These are phyloP conservation scores for Verbascum thapsus DNA, from an alignment of 257 asterid genomes.

Conservation along the genomic window DNA sequence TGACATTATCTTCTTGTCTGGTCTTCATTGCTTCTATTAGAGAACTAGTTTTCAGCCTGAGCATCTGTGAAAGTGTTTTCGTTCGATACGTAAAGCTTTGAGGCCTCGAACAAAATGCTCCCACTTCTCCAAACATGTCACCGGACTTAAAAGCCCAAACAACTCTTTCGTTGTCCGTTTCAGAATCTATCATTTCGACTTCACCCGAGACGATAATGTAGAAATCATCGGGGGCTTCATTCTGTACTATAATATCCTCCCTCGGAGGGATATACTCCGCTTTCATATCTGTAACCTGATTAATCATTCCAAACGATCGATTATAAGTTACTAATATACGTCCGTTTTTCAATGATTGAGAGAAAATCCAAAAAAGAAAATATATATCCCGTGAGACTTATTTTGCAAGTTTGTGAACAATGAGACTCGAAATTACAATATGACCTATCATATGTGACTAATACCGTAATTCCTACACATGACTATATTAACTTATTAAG, in stretches of 20 bases:
- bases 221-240: slow-evolving; percentile 79
- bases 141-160: slow-evolving; percentile 60
- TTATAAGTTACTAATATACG: too few relatives aligned
- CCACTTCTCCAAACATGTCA: slow-evolving; percentile 85
- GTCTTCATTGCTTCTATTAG: slow-evolving; percentile 69
- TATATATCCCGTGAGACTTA: too few relatives aligned
- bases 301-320: not conserved
- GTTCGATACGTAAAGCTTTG: slow-evolving; percentile 81
- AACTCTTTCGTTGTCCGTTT: slow-evolving; percentile 54
- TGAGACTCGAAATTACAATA: too few relatives aligned
- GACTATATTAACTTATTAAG: too few relatives aligned
- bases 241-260: slow-evolving; percentile 84
- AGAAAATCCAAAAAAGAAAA: too few relatives aligned
- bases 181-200: slow-evolving; percentile 75
- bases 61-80: slow-evolving; percentile 76
- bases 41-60: slow-evolving; percentile 66
- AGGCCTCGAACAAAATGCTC: slow-evolving; percentile 75
- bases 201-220: slow-evolving; percentile 92
- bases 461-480: too few relatives aligned
- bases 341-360: too few relatives aligned
- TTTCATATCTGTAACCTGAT: slow-evolving; percentile 81
- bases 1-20: slow-evolving; percentile 62
- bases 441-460: too few relatives aligned
- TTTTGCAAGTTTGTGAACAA: too few relatives aligned
- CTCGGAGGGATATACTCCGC: slow-evolving; percentile 92